Conservation (phyloP, 2,329 filamentous ascomycete genomes). For the Talaromyces atroroseus region DNA sequence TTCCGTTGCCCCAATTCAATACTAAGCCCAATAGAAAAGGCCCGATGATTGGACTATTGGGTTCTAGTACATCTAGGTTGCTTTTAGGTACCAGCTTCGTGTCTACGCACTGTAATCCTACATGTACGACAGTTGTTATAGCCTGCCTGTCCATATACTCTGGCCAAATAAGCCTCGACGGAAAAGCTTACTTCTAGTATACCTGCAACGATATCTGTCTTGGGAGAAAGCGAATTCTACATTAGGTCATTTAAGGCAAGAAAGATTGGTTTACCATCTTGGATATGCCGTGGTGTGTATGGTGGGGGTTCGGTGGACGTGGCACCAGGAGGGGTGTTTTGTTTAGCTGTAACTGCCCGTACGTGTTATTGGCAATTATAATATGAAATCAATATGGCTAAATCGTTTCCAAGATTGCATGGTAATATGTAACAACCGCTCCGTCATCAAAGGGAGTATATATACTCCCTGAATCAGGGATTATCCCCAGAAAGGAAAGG, state of each 20-base stretch:
- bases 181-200: neutral
- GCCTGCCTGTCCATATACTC: neutral
- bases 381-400: neutral
- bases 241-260: neutral
- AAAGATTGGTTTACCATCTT: neutral
- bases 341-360: neutral
- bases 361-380: neutral
- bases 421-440: neutral
- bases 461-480: neutral
- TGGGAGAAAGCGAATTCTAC: neutral
- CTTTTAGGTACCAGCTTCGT: neutral
- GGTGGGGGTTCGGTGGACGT: neutral
- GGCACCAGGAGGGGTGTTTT: neutral
- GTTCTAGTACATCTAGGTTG: neutral
- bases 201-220: neutral
- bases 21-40: neutral
- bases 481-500: neutral
- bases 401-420: neutral
- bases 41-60: neutral
- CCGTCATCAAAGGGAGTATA: neutral
- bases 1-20: neutral
- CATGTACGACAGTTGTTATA: neutral
- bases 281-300: neutral
- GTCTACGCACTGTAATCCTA: neutral
- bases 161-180: neutral